Conservation (phyloP, 805 yeast genomes). For the Pachysolen tannophilus region DNA sequence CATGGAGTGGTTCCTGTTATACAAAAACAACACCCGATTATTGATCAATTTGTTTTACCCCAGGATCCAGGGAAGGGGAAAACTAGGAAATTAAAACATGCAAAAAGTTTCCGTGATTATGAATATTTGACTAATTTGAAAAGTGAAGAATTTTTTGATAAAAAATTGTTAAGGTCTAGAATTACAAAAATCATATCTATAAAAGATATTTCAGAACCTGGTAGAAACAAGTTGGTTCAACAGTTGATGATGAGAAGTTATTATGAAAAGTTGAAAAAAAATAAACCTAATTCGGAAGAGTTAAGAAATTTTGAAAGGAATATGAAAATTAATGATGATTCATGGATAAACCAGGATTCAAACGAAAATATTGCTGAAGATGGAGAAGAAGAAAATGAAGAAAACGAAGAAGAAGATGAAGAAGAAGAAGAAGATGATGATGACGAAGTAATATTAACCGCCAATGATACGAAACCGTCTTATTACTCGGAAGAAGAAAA, state of each 20-base stretch:
- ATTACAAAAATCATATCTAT: constrained; percentile 39
- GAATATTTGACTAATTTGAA: constrained; percentile 22
- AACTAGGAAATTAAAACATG: constrained; percentile 10
- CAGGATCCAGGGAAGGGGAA: constrained; percentile 15
- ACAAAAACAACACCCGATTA: constrained; percentile 28
- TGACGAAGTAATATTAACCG: constrained; percentile 39
- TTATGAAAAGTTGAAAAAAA: constrained; percentile 34
- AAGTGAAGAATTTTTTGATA: constrained; percentile 26
- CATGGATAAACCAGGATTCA: background rate
- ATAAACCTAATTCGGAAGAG: background rate
- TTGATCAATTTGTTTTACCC: constrained; percentile 32
- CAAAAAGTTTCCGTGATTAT: no score
- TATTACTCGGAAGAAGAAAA: constrained; percentile 35
- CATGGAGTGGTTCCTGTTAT: constrained; percentile 32
- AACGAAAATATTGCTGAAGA: constrained; percentile 15
- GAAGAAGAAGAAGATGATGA: constrained; percentile 13
- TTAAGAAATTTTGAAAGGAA: background rate
- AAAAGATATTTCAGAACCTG: constrained; percentile 27
- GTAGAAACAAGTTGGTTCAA: constrained; percentile 47
- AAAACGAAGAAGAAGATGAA: constrained; percentile 7
- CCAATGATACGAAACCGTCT: constrained; percentile 38
- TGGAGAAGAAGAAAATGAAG: constrained; percentile 11
- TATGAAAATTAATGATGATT: background rate
- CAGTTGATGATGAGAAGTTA: constrained; percentile 64
- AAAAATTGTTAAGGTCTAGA: constrained; percentile 32